A percentile compares a stretch with the other conserved stretches of the same genome.
Evolutionary conservation across 306 rosid species (phyloP).

Genomic region (Parietaria judaica): DNA sequence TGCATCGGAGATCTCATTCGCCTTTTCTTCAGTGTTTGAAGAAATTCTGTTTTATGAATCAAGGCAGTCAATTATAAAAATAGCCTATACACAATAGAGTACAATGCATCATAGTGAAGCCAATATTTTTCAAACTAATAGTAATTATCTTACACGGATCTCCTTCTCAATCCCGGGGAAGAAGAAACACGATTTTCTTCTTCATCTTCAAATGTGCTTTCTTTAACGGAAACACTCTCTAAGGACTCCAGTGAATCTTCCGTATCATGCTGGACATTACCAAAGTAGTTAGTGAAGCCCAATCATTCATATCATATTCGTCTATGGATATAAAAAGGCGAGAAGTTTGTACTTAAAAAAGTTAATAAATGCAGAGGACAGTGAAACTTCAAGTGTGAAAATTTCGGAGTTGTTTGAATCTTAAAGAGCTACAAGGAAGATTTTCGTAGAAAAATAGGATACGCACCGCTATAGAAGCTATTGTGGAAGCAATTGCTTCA

Average conservation of each 20-base stretch:
- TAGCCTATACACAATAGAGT: conserved; percentile 16
- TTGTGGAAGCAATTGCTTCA: conserved; percentile 67
- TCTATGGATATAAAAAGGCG: neutral
- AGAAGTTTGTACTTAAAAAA: neutral
- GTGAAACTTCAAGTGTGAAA: too few relatives aligned
- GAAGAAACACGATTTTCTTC: conserved; percentile 29
- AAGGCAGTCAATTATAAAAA: conserved; percentile 18
- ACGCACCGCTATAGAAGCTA: conserved; percentile 42
- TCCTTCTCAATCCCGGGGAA: conserved; percentile 71
- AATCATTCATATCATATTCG: neutral
- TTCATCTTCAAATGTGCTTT: conserved; percentile 38
- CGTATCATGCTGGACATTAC: conserved; percentile 33
- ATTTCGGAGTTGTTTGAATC: neutral
- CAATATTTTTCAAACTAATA: conserved; percentile 4
- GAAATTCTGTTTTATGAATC: conserved; percentile 42
- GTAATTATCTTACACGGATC: conserved; percentile 46
- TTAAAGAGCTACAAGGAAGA: neutral
- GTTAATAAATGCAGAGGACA: neutral
- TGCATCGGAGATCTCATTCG: conserved; percentile 31
- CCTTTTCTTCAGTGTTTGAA: conserved; percentile 40
- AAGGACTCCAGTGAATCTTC: conserved; percentile 36
- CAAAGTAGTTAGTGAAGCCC: conserved; percentile 18
- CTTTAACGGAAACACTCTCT: conserved; percentile 27
- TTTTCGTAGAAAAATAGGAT: neutral
- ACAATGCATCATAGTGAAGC: conserved; percentile 5